These are phyloP conservation scores for Karstenula rhodostoma DNA, from an alignment of 2,329 filamentous ascomycete genomes.

Conservation along the genomic window DNA sequence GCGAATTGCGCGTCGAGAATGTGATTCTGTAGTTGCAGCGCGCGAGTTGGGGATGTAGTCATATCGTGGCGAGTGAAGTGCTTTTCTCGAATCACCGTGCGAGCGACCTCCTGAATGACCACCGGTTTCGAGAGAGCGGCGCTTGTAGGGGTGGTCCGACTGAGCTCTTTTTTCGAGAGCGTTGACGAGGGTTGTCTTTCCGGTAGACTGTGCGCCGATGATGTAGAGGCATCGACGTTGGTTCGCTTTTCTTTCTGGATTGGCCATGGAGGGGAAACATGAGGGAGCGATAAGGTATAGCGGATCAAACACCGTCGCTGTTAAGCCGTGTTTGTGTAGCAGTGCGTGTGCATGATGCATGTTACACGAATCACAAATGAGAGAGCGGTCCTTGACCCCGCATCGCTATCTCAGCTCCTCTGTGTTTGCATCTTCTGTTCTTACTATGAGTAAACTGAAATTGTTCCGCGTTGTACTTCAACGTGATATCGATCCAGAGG, in stretches of 20 bases:
- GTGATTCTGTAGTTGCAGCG: conserved; percentile 48
- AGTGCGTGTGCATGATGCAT: conserved; percentile 11
- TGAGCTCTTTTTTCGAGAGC: conserved; percentile 39
- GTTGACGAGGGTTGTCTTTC: conserved; percentile 56
- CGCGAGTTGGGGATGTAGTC: conserved; percentile 30
- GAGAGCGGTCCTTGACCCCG: not conserved
- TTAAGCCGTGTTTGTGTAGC: conserved; percentile 8
- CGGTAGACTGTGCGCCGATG: conserved; percentile 56
- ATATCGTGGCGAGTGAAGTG: conserved; percentile 49
- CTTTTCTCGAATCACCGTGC: conserved; percentile 45
- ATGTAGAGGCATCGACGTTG: conserved; percentile 48
- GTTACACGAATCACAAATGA: not conserved
- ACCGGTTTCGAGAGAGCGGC: conserved; percentile 4
- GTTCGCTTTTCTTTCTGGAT: not conserved
- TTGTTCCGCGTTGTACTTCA: conserved; percentile 30
- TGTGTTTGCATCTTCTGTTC: not conserved
- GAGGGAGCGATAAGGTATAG: not conserved
- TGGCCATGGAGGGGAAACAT: not conserved
- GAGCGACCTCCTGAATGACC: conserved; percentile 51
- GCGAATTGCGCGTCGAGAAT: conserved; percentile 50
- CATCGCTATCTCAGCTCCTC: not conserved
- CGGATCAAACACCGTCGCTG: not conserved
- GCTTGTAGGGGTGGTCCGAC: not conserved
- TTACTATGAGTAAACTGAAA: conserved; percentile 19
- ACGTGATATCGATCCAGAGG: conserved; percentile 28